Conservation (phyloP, 352 stramenopile species). For the Pythium guiyangense region DNA sequence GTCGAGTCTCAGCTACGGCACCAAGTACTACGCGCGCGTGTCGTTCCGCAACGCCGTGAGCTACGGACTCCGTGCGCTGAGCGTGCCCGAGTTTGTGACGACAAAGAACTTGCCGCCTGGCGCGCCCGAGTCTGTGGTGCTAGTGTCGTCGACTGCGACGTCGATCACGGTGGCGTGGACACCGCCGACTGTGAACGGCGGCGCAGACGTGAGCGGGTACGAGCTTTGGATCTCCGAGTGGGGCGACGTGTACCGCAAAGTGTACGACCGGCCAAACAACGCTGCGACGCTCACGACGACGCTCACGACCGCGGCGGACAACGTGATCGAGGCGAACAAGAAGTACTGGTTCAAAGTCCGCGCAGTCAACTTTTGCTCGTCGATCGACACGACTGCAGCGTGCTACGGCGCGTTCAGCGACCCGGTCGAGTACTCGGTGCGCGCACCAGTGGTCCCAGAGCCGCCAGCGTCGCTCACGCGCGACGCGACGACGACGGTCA, state of each 20-base stretch:
- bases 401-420: conserved; percentile 91
- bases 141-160: conserved; percentile 86
- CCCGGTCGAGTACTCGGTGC: conserved; percentile 86
- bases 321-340: conserved; percentile 87
- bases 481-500: conserved; percentile 72
- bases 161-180: conserved; percentile 92
- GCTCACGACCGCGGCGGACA: conserved; percentile 72
- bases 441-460: conserved; percentile 75
- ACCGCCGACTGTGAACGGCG: conserved; percentile 87
- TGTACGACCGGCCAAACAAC: conserved; percentile 93
- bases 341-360: conserved; percentile 94
- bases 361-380: conserved; percentile 93
- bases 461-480: conserved; percentile 60
- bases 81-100: conserved; percentile 67
- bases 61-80: conserved; percentile 69
- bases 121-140: conserved; percentile 70
- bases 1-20: conserved; percentile 73
- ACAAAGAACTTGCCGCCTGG: conserved; percentile 89
- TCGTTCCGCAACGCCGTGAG: conserved; percentile 88
- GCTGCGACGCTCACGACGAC: conserved; percentile 58
- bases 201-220: conserved; percentile 91
- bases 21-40: conserved; percentile 88
- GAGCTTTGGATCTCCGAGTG: conserved; percentile 96
- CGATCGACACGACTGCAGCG: conserved; percentile 52
- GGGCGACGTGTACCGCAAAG: conserved; percentile 83